These are phyloP conservation scores for Beauveria scarabaeidicola DNA, from an alignment of 2,329 filamentous ascomycete genomes.

Conservation along the genomic window DNA sequence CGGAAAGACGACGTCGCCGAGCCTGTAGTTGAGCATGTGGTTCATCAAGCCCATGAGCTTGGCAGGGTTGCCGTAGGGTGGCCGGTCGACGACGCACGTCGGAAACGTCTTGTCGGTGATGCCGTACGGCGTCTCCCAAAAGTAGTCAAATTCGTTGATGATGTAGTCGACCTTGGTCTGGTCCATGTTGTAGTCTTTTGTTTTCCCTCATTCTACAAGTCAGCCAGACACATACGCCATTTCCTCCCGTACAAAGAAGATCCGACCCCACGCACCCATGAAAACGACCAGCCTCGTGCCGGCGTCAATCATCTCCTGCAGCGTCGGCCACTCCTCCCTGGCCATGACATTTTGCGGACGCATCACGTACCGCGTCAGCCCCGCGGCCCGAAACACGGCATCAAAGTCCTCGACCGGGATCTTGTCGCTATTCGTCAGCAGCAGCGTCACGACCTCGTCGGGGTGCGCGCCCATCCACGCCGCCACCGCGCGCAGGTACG, in stretches of 20 bases:
- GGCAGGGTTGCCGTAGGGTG: constrained; percentile 30
- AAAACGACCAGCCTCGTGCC: constrained; percentile 62
- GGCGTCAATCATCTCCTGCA: constrained; percentile 54
- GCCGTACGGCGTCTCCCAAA: constrained; percentile 68
- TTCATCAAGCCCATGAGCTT: constrained; percentile 38
- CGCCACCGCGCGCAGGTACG: constrained; percentile 49
- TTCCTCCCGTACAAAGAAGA: neutral
- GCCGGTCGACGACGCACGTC: constrained; percentile 58
- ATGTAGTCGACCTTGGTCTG: constrained; percentile 49
- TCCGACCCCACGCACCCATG: constrained; percentile 41
- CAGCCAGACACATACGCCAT: neutral
- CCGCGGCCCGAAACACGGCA: constrained; percentile 43
- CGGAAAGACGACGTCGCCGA: constrained; percentile 28
- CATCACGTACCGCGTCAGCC: constrained; percentile 50
- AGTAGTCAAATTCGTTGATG: constrained; percentile 53
- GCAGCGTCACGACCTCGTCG: constrained; percentile 53
- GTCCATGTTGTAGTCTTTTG: constrained; percentile 53
- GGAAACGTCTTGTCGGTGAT: constrained; percentile 51
- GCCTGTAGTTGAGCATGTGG: constrained; percentile 22
- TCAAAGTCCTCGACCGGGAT: constrained; percentile 48
- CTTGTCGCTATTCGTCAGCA: constrained; percentile 55
- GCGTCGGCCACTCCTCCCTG: constrained; percentile 58
- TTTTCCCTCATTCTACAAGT: neutral
- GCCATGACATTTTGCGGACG: constrained; percentile 31
- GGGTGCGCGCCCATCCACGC: constrained; percentile 50